phyloP scores from a whole-genome alignment of 768 basidiomycete genomes.

The Artomyces pyxidatus region DNA sequence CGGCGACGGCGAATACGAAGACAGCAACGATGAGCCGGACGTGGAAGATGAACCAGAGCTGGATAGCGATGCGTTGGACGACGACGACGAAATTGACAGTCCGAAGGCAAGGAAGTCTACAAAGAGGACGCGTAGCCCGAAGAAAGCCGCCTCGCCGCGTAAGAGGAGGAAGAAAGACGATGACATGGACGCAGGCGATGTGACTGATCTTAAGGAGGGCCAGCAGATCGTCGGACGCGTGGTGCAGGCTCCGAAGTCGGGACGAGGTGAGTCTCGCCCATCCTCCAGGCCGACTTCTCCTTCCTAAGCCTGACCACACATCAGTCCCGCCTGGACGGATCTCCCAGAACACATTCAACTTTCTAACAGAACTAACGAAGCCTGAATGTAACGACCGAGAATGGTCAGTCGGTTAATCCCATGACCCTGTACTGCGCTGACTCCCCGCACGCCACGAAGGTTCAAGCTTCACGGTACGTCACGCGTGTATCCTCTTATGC shows the following conservation, averaged over 20 bases:
- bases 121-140: slow-evolving; percentile 4
- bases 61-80: slow-evolving; percentile 30
- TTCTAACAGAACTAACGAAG: slow-evolving; percentile 59
- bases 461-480: slow-evolving; percentile 69
- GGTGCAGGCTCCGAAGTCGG: slow-evolving; percentile 74
- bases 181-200: slow-evolving; percentile 32
- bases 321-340: slow-evolving; percentile 79
- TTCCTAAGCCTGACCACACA: background rate
- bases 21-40: slow-evolving; percentile 10
- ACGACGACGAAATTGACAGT: slow-evolving; percentile 17
- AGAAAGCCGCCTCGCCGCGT: slow-evolving; percentile 11
- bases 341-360: slow-evolving; percentile 79
- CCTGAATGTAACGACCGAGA: slow-evolving; percentile 78
- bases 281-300: background rate
- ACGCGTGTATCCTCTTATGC: background rate
- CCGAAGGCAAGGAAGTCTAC: slow-evolving; percentile 25
- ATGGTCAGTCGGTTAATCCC: slow-evolving; percentile 41
- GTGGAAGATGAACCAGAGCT: slow-evolving; percentile 21
- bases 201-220: slow-evolving; percentile 51
- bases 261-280: slow-evolving; percentile 49
- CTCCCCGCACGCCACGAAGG: slow-evolving; percentile 34
- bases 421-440: background rate
- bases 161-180: slow-evolving; percentile 24
- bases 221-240: slow-evolving; percentile 69
- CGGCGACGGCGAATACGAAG: background rate